Base-by-base conservation (phyloP, 139 green algal genomes). In the Coelastrella sp. region DNA sequence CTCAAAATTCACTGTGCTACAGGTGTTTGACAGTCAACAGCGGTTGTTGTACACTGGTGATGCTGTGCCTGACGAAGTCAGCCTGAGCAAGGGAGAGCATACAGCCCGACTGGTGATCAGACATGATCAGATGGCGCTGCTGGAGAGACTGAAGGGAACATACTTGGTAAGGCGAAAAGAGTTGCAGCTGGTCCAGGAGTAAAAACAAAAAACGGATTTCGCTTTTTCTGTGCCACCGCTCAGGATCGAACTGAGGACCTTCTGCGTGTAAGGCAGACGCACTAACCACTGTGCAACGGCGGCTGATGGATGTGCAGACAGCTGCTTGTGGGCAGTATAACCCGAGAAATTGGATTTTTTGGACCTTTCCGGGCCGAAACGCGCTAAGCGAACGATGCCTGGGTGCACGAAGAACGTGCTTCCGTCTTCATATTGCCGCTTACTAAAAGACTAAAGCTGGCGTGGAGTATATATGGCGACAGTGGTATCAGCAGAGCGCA, bases 21-120 rank as follows among this genome's bases (percentile, higher is more conserved):
- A 94, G 87, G 27, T 96, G 1, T 92, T 91, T 59, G 94, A 98
- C 87, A 41, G 50, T 30, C 94, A 97, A 91, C 94, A 95, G 88
- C 91, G 89, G 69, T 75, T 92, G 60, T 78, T 98, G 62, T 81
- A 85, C 79, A 85, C 79, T 1, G 79, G 79, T 11, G 93, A 96
- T 86, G 86, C 92, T 25, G 94, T 95, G 60, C 94, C 94, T n/a
- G 89, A 92, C 25, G 68, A 76, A 21, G 81, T 92, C 2, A 78
- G 85, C 3, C 87, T 97, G 30, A 89, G 86, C 35, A 95, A 95
- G 88, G 95, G 93, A 13, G 91, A 95, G 19, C 90, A 95, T 80
- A 92, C 83, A 53, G 71, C 96, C 30, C 87, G 91, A 4, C 51
- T 95, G 59, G 45, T 88, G 72, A 88, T 98, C 72, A 86, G 95